Conservation (phyloP, 2,329 filamentous ascomycete species). For the Exutisphaerella laricina region DNA sequence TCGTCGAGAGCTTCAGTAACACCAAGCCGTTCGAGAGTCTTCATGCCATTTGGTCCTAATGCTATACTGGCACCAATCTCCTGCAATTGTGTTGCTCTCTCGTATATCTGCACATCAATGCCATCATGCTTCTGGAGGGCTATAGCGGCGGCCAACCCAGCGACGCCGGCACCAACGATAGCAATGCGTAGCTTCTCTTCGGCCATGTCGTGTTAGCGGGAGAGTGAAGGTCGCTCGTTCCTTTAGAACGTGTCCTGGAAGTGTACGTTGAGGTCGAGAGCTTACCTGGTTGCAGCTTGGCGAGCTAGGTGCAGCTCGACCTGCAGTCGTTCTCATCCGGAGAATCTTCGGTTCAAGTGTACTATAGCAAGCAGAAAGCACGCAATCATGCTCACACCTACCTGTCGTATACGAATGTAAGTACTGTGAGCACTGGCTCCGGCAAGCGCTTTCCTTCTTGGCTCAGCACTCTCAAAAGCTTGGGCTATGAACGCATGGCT, state of each 20-base stretch:
- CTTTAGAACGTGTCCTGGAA: too few species aligned
- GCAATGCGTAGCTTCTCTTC: slow-evolving; percentile 23
- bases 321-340: too few species aligned
- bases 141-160: slow-evolving; percentile 37
- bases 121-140: slow-evolving; percentile 29
- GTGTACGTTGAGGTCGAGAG: too few species aligned
- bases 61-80: slow-evolving; percentile 39
- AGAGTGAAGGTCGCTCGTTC: too few species aligned
- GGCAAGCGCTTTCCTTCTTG: background rate
- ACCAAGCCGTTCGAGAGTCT: slow-evolving; percentile 34
- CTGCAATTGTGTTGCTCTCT: slow-evolving; percentile 32
- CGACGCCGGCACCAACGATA: slow-evolving; percentile 37
- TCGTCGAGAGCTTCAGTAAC: slow-evolving; percentile 33
- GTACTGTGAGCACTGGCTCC: slow-evolving; percentile 1
- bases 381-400: slow-evolving; percentile 10
- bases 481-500: too few species aligned
- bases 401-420: background rate
- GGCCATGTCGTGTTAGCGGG: slow-evolving; percentile 13
- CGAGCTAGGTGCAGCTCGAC: background rate
- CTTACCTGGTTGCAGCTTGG: too few species aligned
- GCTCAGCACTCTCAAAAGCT: background rate
- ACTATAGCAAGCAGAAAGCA: slow-evolving; percentile 13
- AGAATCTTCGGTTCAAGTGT: background rate
- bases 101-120: slow-evolving; percentile 35
- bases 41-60: slow-evolving; percentile 37